These are phyloP conservation scores for Aureobasidium sp. DNA, from an alignment of 2,329 filamentous ascomycete species.

Conservation along the genomic window DNA sequence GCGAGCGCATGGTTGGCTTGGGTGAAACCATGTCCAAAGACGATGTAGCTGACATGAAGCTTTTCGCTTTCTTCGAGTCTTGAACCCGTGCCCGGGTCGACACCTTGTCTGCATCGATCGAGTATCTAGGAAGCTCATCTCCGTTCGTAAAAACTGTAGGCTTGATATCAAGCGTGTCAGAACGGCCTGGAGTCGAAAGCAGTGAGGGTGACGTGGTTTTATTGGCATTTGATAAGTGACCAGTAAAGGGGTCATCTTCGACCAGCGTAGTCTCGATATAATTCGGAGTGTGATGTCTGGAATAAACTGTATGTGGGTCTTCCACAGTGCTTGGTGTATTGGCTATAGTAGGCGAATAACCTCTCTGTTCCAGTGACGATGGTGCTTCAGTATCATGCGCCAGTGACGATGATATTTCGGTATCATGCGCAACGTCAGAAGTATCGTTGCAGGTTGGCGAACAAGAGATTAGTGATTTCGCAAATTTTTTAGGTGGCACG, in stretches of 20 bases:
- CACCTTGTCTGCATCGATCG: not conserved
- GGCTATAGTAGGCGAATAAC: not conserved
- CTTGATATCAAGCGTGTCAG: not conserved
- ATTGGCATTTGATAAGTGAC: not conserved
- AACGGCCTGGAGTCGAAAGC: not conserved
- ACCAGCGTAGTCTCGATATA: not conserved
- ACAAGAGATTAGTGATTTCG: not conserved
- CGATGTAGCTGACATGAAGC: not conserved
- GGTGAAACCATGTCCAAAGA: not conserved
- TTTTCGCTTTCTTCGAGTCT: not conserved
- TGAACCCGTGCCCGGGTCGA: not conserved
- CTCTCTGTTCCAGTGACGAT: not conserved
- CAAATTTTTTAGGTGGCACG: not conserved
- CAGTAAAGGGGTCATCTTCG: not conserved
- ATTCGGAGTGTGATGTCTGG: not conserved
- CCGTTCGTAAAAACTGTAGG: not conserved
- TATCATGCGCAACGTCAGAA: not conserved
- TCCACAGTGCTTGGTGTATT: slow-evolving; percentile 1
- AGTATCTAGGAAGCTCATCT: too few species aligned
- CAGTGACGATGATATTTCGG: not conserved
- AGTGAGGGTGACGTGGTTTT: not conserved
- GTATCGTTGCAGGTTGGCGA: not conserved
- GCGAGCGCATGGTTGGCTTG: not conserved
- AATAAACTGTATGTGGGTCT: not conserved
- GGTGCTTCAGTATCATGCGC: not conserved